Evolutionary conservation across 805 yeast species (phyloP), one percentile per base, ranked within the genome.

Genomic region (Metschnikowia lochheadii): DNA sequence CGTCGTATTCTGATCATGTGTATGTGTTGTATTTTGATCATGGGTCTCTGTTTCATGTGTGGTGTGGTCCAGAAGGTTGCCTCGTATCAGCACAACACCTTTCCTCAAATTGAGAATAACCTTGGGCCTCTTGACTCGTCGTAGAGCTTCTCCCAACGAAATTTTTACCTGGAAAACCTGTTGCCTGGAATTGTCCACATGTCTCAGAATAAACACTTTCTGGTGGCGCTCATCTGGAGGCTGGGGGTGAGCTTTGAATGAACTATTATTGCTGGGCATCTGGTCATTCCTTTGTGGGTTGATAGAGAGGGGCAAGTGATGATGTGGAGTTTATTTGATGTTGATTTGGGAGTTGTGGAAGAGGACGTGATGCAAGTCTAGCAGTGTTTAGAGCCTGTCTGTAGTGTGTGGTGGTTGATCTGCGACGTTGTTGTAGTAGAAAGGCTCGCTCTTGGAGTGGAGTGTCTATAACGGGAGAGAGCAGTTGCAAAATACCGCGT

Each of bases 121-220:
- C 20, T 42, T 42, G 21, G 31, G 45, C 10, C 21, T 20, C 32
- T 42, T 42, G 26, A 42, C 38, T 6, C 26, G 48, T 43, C 53
- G 53, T 46, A 50, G 50, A 18, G 32, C 45, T 20, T 34, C 31
- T 7, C 45, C 45, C 31, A 42, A 33, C 11, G 21, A 15, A 18
- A 42, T 5, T 5, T 20, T 42, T 31, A 42, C 45, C 38, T 32
- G 18, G 29, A 42, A 33, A 21, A 42, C 15, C 21, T 10, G 45
- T 5, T 13, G 38, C n/a, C 15, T 20, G 3, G 45, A 33, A 8
- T 20, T 14, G 10, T 42, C 8, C 43, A 40, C 21, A 3, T 32
- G 15, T 29, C 17, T 42, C 45, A 23, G 45, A 14, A 42, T 21
- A 20, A 17, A 20, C 15, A 42, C 18, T 36, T 41, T 21, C n/a